Base-by-base conservation (phyloP, 768 basidiomycete genomes). In the Pilatotrama ljubarskyi region DNA sequence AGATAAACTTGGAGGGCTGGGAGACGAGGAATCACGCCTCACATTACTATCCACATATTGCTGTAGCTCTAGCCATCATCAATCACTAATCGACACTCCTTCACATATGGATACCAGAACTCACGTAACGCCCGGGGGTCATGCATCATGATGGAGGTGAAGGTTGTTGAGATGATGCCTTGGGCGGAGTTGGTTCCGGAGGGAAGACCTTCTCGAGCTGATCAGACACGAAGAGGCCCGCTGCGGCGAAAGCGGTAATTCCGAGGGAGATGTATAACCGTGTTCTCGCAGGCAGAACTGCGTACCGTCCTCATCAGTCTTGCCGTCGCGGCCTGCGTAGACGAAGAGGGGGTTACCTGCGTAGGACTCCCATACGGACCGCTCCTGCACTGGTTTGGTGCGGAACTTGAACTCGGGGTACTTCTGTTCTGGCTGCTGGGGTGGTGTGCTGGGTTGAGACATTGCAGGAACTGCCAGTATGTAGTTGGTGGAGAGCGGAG, bases 201-300 rank as follows among this genome's bases (percentile, higher is more conserved):
- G 72, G 72, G 0, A 70, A 37, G 5, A 42, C 41, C 38, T 62
- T 38, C 50, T 75, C 74, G 8, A 75, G 70, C 42, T 64, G 55
- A 61, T 75, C 68, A 18, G 74, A 74, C 38, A 69, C 51, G 48
- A 61, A 65, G 1, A 75, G 61, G 18, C 74, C 74, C 1, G 65
- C 64, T 18, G 67, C 35, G 7, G 73, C 73, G 46, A 75, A 61
- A 1, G 65, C 69, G 13, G 73, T 73, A 40, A 75, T 51, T 8
- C 67, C 74, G 24, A 75, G 63, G 22, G 74, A 75, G 5, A 75
- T 51, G 9, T 52, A 65, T 1, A 74, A 69, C 8, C 74, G 73
- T 9, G 73, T 72, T 47, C 68, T 68, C 10, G 74, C 68, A 17
- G 74, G 72, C 11, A 75, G 64, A 8, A 68, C 74, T 75, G 58